phyloP scores from a whole-genome alignment of 768 basidiomycete genomes.

The Collybiopsis luxurians region DNA sequence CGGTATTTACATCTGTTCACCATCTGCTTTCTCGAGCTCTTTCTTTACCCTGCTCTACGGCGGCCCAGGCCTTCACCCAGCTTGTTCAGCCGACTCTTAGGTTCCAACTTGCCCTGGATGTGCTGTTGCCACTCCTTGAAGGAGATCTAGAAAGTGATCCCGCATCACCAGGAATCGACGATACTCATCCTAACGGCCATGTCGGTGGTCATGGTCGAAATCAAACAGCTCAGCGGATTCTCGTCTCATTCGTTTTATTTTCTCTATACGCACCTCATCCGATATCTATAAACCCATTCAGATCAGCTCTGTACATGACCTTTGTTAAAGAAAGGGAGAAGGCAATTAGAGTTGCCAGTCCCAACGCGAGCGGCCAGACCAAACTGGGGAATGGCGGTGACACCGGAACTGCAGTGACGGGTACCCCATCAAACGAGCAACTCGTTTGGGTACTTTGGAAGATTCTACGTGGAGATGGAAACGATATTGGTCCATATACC shows the following conservation, averaged over 20 bases:
- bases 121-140: constrained; percentile 72
- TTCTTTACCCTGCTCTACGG: constrained; percentile 73
- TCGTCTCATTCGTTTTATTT: constrained; percentile 78
- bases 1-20: constrained; percentile 48
- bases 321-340: constrained; percentile 67
- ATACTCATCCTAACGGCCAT: not conserved
- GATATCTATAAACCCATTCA: constrained; percentile 80
- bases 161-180: not conserved
- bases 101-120: constrained; percentile 83
- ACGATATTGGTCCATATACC: constrained; percentile 82
- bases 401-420: constrained; percentile 15
- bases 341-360: constrained; percentile 50
- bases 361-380: constrained; percentile 42
- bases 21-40: constrained; percentile 67
- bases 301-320: constrained; percentile 63
- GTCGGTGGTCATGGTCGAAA: not conserved
- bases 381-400: too few species aligned
- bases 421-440: constrained; percentile 51
- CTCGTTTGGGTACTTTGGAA: constrained; percentile 88
- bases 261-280: constrained; percentile 79
- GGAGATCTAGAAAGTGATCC: constrained; percentile 44
- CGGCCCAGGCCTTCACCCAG: constrained; percentile 71
- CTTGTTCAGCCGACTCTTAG: constrained; percentile 73
- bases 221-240: constrained; percentile 69
- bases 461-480: constrained; percentile 78